These are phyloP conservation scores for Euphrasia arctica DNA, from an alignment of 305 asterid genomes.

Conservation along the genomic window DNA sequence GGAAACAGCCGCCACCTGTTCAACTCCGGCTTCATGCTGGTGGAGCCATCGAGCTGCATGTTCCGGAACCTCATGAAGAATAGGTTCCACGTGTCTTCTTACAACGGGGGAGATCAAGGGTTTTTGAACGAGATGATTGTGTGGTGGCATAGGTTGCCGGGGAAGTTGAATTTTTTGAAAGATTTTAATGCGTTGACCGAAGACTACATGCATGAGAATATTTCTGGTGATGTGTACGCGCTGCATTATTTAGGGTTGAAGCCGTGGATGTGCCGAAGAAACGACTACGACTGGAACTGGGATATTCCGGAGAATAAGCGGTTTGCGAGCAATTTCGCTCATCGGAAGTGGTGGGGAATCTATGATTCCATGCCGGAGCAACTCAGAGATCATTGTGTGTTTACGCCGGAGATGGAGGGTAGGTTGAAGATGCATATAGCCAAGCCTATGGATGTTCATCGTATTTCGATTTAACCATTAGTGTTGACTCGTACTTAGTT, in stretches of 20 bases:
- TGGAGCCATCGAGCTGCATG: slow-evolving; percentile 46
- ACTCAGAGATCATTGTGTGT: slow-evolving; percentile 30
- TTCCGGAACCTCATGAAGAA: slow-evolving; percentile 35
- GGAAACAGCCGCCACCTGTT: slow-evolving; percentile 34
- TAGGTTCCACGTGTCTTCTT: slow-evolving; percentile 30
- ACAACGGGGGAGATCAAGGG: slow-evolving; percentile 61
- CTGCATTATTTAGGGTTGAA: slow-evolving; percentile 44
- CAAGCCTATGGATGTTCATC: slow-evolving; percentile 20
- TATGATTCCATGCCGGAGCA: slow-evolving; percentile 29
- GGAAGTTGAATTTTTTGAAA: slow-evolving; percentile 34
- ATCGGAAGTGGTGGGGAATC: slow-evolving; percentile 38
- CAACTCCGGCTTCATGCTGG: slow-evolving; percentile 49
- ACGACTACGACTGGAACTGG: slow-evolving; percentile 46
- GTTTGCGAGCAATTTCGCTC: slow-evolving; percentile 41
- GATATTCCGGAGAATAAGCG: slow-evolving; percentile 26
- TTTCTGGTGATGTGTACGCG: slow-evolving; percentile 26
- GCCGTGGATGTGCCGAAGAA: slow-evolving; percentile 42
- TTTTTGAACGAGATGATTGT: slow-evolving; percentile 41
- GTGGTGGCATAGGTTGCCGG: slow-evolving; percentile 57
- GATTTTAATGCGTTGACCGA: slow-evolving; percentile 16
- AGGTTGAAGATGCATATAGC: slow-evolving; percentile 28
- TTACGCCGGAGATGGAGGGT: slow-evolving; percentile 29
- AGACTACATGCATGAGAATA: slow-evolving; percentile 4
- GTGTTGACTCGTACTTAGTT: too few relatives aligned
- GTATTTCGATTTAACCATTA: too few relatives aligned